Evolutionary conservation across 2,329 filamentous ascomycete genomes (phyloP).

Genomic region (Penicillium sp.): DNA sequence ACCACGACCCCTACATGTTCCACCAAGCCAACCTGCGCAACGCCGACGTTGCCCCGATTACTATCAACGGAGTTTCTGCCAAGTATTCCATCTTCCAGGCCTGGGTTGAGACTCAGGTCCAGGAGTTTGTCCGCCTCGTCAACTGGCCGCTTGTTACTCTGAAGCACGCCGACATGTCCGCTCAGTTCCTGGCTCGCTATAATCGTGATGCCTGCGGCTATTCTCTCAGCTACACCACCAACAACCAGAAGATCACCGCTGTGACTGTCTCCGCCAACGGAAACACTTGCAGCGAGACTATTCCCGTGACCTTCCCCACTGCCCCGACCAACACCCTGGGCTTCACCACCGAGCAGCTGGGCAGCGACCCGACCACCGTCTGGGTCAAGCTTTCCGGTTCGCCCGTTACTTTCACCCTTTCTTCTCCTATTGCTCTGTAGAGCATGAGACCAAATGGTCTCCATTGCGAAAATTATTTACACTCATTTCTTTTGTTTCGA

Average conservation of each 20-base stretch:
- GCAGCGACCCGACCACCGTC: slow-evolving; percentile 55
- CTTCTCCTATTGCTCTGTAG: slow-evolving; percentile 38
- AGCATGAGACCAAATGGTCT: neutral
- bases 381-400: slow-evolving; percentile 52
- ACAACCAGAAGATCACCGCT: slow-evolving; percentile 50
- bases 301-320: slow-evolving; percentile 58
- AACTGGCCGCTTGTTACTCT: slow-evolving; percentile 57
- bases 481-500: neutral
- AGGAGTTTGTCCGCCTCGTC: slow-evolving; percentile 57
- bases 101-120: slow-evolving; percentile 57
- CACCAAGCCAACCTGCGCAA: slow-evolving; percentile 64
- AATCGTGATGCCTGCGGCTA: slow-evolving; percentile 57
- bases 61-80: slow-evolving; percentile 50
- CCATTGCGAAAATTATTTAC: neutral
- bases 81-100: slow-evolving; percentile 58
- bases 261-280: slow-evolving; percentile 53
- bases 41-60: slow-evolving; percentile 49
- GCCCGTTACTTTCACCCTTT: slow-evolving; percentile 49
- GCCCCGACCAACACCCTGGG: slow-evolving; percentile 47
- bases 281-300: slow-evolving; percentile 54
- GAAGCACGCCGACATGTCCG: slow-evolving; percentile 59
- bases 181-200: slow-evolving; percentile 55
- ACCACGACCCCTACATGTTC: slow-evolving; percentile 63
- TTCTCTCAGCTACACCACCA: slow-evolving; percentile 49
- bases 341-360: slow-evolving; percentile 54